Base-by-base conservation (phyloP, 345 rosid species). In the Euphorbia pulcherrima region DNA sequence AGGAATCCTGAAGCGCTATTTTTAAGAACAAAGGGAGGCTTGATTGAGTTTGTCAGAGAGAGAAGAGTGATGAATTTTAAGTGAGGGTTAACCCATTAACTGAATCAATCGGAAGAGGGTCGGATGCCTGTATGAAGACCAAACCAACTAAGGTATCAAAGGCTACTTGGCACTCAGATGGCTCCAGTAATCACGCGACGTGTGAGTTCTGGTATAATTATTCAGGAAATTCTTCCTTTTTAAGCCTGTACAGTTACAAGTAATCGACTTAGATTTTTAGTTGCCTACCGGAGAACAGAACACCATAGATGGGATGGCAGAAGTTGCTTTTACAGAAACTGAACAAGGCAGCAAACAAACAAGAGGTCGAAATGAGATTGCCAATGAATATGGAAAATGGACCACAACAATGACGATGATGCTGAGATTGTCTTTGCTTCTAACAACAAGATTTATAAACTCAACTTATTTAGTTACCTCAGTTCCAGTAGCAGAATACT, bases 141-240 rank as follows among this genome's bases (percentile, higher is more conserved):
- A 90, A 85, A 53, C 46, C 77, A 30, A 41, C 78, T 18, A 83
- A 77, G 69, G 68, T 86, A 30, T 75, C 82, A 2, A 87, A 82
- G 78, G 96, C 92, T 58, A 87, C 89, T 48, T 89, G 96, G 96
- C 87, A 87, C 92, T 84, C 92, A 29, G 96, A 87, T 81, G 88
- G 90, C 12, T 84, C 96, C 72, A 27, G 73, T 16, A 90, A 84
- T 13, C 89, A 89, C 63, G 81, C 90, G 0, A 84, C 77, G 64
- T 90, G 92, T 65, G 92, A 87, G 87, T 69, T 90, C 96, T 37
- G 96, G 88, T 37, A 81, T 90, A 73, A 86, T 90, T 70, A 86
- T 90, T 70, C 91, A 90, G 89, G 96, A 83, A 83, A 55, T 39
- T 73, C 18, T 55, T 41, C 71, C 18, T 55, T 41, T 57, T 18